phyloP scores from a whole-genome alignment of 176 grass and related monocot genomes.

The Echinochloa phyllopogon region DNA sequence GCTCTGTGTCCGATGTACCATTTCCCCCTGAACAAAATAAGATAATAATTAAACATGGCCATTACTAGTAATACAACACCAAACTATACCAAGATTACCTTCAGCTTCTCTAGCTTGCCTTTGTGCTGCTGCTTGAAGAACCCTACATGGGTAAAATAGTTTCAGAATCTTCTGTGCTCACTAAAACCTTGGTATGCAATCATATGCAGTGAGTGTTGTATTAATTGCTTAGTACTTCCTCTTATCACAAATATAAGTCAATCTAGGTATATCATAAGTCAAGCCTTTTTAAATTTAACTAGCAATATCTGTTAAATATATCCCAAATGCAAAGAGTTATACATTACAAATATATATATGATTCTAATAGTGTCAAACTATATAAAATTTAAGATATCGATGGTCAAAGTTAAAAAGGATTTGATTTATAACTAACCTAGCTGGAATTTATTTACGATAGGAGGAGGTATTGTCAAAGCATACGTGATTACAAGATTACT shows the following conservation, averaged over 20 bases:
- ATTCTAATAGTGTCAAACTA: neutral
- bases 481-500: neutral
- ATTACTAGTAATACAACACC: slow-evolving; percentile 13
- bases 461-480: neutral
- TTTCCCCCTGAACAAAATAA: slow-evolving; percentile 56
- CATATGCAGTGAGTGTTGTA: neutral
- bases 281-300: neutral
- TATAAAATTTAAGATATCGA: neutral
- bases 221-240: neutral
- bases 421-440: too few species aligned
- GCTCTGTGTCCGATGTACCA: slow-evolving; percentile 51
- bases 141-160: slow-evolving; percentile 56
- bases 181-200: slow-evolving; percentile 6
- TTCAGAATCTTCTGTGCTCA: slow-evolving; percentile 27
- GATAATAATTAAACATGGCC: slow-evolving; percentile 25
- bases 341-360: neutral
- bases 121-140: slow-evolving; percentile 83
- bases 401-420: neutral
- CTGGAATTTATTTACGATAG: too few species aligned
- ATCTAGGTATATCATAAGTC: neutral
- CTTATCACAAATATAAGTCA: neutral
- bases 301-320: neutral
- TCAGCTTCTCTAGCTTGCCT: slow-evolving; percentile 83
- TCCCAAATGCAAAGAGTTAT: neutral
- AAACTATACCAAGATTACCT: slow-evolving; percentile 64